Base-by-base conservation (phyloP, 352 stramenopile species). In the Pythium rhizo-oryzae region DNA sequence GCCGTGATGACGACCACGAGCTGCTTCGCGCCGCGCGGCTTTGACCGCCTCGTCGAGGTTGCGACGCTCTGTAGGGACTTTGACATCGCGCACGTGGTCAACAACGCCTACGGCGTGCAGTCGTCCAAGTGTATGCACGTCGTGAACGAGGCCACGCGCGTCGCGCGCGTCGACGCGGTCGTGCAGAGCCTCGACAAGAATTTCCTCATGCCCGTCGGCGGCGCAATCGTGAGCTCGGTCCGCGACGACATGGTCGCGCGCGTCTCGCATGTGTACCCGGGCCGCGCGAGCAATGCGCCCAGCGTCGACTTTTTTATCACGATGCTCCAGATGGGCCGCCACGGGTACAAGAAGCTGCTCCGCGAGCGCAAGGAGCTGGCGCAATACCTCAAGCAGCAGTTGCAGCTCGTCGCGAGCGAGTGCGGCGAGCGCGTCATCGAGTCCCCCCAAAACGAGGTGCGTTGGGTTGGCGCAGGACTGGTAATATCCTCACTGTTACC, bases 181-280 rank as follows among this genome's bases (percentile, higher is more conserved):
- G 94, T 99, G 30, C 98, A 98, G 72, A 99, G 91, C 67, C 98
- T 98, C 3, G 98, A 99, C 84, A 99, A 99, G 76, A 99, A 99
- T 77, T 99, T 99, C 76, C 77, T 99, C 59, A 94, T 99, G 47
- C 97, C 97, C 3, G 97, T 99, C 0, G 97, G 96, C 28, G 94
- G 92, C 23, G 80, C 89, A n/a, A 91, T 98, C 72, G 82, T 97
- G 33, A 83, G 78, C 57, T 90, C 87, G 25, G 71, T 87, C 1
- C 84, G 91, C 33, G 65, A 84, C 24, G 81, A 80, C 25, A 63
- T 98, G 6, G 85, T 99, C 67, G 71, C 87, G 25, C 74, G 67
- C 41, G 82, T 99, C 21, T 87, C 92, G 13, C 98, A 98, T 57
- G 82, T 94, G 62, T 99, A 99, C 77, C 95, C 98, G 23, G 87